Conservation (phyloP, 371 early-diverging fungal genomes). For the Lichtheimia corymbifera region DNA sequence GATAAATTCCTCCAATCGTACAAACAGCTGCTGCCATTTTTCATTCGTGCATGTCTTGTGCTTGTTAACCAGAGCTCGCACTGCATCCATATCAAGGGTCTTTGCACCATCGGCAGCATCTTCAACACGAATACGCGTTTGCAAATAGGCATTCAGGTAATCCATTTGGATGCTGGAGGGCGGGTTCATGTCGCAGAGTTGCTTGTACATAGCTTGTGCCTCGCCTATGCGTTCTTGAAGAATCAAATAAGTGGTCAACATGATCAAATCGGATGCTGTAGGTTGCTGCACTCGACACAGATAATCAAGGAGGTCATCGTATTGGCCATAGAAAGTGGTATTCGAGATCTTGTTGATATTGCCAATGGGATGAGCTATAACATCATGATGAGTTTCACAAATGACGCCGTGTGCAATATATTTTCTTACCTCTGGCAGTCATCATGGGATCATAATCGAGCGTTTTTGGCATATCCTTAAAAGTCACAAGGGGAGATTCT, state of each 20-base stretch:
- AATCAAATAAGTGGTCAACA: slow-evolving; percentile 46
- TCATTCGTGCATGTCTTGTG: slow-evolving; percentile 43
- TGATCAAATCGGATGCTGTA: slow-evolving; percentile 34
- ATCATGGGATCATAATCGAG: slow-evolving; percentile 58
- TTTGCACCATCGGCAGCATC: slow-evolving; percentile 9
- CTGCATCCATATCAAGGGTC: slow-evolving; percentile 31
- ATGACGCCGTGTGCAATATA: neutral
- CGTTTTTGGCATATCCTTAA: slow-evolving; percentile 4
- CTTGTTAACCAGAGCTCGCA: slow-evolving; percentile 34
- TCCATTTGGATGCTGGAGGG: slow-evolving; percentile 42
- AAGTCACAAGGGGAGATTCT: slow-evolving; percentile 39
- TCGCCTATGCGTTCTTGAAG: slow-evolving; percentile 60
- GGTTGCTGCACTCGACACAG: slow-evolving; percentile 32
- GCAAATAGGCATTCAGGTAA: slow-evolving; percentile 55
- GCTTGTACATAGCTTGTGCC: slow-evolving; percentile 23
- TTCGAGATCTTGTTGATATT: slow-evolving; percentile 36
- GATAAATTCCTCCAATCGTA: slow-evolving; percentile 40
- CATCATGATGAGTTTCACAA: neutral
- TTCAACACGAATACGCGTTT: slow-evolving; percentile 42
- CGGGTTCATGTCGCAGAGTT: slow-evolving; percentile 3
- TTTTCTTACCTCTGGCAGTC: slow-evolving; percentile 47
- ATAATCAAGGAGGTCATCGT: slow-evolving; percentile 41
- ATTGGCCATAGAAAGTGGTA: slow-evolving; percentile 42
- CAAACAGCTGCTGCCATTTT: slow-evolving; percentile 53
- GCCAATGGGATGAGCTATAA: slow-evolving; percentile 2